Conservation (phyloP, 2,329 filamentous ascomycete species). For the Alternaria postmessia region DNA sequence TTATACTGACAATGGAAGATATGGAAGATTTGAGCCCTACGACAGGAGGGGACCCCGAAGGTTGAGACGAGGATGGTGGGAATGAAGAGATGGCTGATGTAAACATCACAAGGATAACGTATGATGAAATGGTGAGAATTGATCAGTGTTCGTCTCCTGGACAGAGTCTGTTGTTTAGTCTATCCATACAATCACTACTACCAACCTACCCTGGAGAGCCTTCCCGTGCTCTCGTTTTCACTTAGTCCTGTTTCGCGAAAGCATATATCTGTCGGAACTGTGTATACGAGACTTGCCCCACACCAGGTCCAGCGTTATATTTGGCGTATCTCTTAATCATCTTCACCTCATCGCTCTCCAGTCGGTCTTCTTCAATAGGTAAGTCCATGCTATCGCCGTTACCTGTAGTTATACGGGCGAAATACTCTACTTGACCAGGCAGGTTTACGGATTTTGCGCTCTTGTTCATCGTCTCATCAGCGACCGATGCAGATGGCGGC, state of each 20-base stretch:
- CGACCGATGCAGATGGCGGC: background rate
- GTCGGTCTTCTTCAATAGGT: constrained; percentile 7
- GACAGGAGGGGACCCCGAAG: background rate
- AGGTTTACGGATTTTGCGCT: background rate
- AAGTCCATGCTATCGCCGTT: constrained; percentile 11
- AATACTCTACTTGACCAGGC: constrained; percentile 11
- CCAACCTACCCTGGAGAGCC: background rate
- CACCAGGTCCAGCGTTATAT: constrained; percentile 11
- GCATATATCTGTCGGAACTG: constrained; percentile 19
- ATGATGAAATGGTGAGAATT: background rate
- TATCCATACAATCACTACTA: background rate
- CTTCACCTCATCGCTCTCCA: constrained; percentile 10
- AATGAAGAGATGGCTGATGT: background rate
- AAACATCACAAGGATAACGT: background rate
- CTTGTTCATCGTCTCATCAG: background rate
- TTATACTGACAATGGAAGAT: constrained; percentile 7
- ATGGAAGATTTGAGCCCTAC: constrained; percentile 12
- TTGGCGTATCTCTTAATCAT: constrained; percentile 17
- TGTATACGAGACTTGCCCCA: constrained; percentile 3
- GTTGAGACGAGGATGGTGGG: constrained; percentile 2
- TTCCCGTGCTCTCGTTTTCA: background rate
- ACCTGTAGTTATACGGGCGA: constrained; percentile 12
- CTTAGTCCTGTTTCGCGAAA: constrained; percentile 17
- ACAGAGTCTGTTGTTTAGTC: background rate
- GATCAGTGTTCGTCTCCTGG: background rate